Base-by-base conservation (phyloP, 1,284 basidiomycete species). In the Inonotus obliquus region DNA sequence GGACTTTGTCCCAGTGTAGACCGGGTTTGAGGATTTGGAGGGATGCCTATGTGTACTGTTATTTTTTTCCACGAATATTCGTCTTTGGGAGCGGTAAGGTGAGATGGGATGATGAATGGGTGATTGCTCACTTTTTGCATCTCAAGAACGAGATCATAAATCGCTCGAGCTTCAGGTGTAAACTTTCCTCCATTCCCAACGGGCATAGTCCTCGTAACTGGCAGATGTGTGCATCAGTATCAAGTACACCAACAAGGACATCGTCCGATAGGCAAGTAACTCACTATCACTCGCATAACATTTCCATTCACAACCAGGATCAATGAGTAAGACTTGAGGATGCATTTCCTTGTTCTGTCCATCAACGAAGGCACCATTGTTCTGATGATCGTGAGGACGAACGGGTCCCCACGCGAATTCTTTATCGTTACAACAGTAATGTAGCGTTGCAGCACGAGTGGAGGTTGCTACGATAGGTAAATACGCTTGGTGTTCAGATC, bases 161-260 rank as follows among this genome's bases (percentile, higher is more conserved):
- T 92, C 1, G 81, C 87, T 19, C 80, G 82, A 0, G 89, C 89
- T 71, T 91, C 87, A 1, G 83, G 76, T 0, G 91, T 90, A 71
- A 94, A 96, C 70, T 83, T 91, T 1, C 94, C 94, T 1, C 88
- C 87, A 68, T 96, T 96, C 0, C 94, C 94, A 23, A 96, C 83
- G 19, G 89, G 89, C 80, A 91, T 91, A 0, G 89, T 91, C n/a
- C 89, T 84, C 2, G 89, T 92, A 66, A 92, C 80, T 83, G 56
- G 27, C 17, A 29, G 29, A 35, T 37, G 11, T 39, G 41, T 60
- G 25, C 27, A 27, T 25, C 53, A 19, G 52, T 51, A 17, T 45
- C n/a, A 27, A 27, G 23, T 11, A 45, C 23, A 17, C 38, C 19
- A n/a, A n/a, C n/a, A n/a, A n/a, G n/a, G n/a, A n/a, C n/a, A n/a